A percentile compares a stretch with the other conserved stretches of the same genome.
Evolutionary conservation across 257 asterid species (phyloP).

Genomic region (Forsythia viridissima): DNA sequence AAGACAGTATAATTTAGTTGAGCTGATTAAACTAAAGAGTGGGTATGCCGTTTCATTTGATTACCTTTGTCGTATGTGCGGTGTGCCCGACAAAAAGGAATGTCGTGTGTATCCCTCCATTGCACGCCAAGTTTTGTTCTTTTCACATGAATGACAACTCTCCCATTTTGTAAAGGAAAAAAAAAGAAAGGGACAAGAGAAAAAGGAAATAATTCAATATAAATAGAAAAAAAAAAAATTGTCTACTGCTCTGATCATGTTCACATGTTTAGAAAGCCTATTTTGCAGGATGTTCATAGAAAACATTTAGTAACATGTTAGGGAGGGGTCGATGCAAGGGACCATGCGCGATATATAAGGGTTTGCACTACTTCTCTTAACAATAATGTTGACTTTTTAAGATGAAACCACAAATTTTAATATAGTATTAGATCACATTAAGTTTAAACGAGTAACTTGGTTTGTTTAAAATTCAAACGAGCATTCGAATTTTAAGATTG

Average conservation of each 20-base stretch:
- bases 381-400: too few species aligned
- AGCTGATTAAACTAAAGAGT: not conserved
- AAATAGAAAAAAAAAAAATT: not conserved
- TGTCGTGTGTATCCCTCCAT: constrained; percentile 25
- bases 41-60: not conserved
- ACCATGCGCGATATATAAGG: not conserved
- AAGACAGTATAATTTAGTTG: not conserved
- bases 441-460: too few species aligned
- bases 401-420: too few species aligned
- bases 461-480: too few species aligned
- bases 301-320: not conserved
- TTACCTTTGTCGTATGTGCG: constrained; percentile 27
- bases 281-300: not conserved
- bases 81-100: constrained; percentile 28
- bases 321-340: not conserved
- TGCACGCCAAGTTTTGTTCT: constrained; percentile 51
- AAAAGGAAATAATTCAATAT: not conserved
- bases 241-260: not conserved
- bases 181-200: not conserved
- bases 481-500: too few species aligned
- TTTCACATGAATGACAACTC: constrained; percentile 12
- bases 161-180: not conserved
- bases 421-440: too few species aligned
- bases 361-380: too few species aligned
- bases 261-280: not conserved